Conservation (phyloP, 2,329 filamentous ascomycete genomes). For the Penicillium sp. region DNA sequence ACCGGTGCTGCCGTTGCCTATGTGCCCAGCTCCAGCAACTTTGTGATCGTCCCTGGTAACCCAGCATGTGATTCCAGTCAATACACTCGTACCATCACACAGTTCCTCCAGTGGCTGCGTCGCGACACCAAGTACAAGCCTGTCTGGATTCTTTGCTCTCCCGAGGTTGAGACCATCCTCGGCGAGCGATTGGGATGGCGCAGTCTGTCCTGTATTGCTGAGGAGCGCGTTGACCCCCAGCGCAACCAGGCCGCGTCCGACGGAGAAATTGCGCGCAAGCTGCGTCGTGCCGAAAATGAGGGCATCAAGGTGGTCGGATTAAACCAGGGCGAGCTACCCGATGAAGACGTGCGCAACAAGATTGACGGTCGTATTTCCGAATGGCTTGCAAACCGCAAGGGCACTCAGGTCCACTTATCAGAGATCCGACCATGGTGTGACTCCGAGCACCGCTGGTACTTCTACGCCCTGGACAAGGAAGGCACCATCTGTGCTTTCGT, state of each 20-base stretch:
- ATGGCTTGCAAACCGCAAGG: slow-evolving; percentile 79
- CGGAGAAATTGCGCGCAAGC: slow-evolving; percentile 69
- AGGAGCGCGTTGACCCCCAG: slow-evolving; percentile 78
- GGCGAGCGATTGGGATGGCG: slow-evolving; percentile 82
- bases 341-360: slow-evolving; percentile 67
- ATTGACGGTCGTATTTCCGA: slow-evolving; percentile 72
- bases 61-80: slow-evolving; percentile 80
- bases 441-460: slow-evolving; percentile 78
- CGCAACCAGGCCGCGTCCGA: slow-evolving; percentile 69
- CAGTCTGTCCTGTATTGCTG: slow-evolving; percentile 81
- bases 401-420: slow-evolving; percentile 84
- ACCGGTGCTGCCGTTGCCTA: slow-evolving; percentile 86
- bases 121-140: slow-evolving; percentile 72
- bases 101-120: slow-evolving; percentile 74
- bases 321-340: slow-evolving; percentile 61
- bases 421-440: slow-evolving; percentile 89
- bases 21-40: slow-evolving; percentile 68
- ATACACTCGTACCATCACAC: slow-evolving; percentile 69
- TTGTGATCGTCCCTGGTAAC: slow-evolving; percentile 82
- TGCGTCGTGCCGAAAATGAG: slow-evolving; percentile 77
- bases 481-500: slow-evolving; percentile 74
- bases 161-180: slow-evolving; percentile 75
- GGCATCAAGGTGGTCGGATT: slow-evolving; percentile 79
- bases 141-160: slow-evolving; percentile 84
- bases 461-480: slow-evolving; percentile 72